These are phyloP conservation scores for Chaetomium olivaceum DNA, from an alignment of 2,329 filamentous ascomycete genomes.

Conservation along the genomic window DNA sequence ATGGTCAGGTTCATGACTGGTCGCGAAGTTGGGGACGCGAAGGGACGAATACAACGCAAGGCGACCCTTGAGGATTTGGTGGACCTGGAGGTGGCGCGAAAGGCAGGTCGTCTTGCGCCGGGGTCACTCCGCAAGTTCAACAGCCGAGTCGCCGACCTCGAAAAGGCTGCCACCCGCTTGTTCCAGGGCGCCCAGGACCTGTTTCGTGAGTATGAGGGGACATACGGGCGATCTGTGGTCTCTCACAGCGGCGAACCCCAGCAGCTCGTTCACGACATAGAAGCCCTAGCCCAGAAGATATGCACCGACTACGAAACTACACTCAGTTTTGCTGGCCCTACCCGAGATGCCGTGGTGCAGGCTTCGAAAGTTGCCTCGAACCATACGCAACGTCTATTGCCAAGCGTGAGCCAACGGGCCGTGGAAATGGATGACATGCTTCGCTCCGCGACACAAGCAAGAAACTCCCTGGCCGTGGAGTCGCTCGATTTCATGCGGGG, in stretches of 20 bases:
- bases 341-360: constrained; percentile 59
- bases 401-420: constrained; percentile 56
- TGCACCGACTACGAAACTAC: constrained; percentile 81
- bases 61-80: constrained; percentile 74
- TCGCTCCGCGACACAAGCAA: constrained; percentile 60
- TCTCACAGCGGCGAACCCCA: constrained; percentile 63
- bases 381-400: constrained; percentile 63
- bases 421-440: constrained; percentile 63
- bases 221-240: constrained; percentile 55
- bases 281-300: constrained; percentile 83
- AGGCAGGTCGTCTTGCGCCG: constrained; percentile 66
- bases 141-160: constrained; percentile 60
- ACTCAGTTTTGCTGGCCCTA: constrained; percentile 64
- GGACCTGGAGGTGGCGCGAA: constrained; percentile 69
- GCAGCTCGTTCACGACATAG: constrained; percentile 78
- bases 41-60: constrained; percentile 47
- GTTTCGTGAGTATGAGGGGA: constrained; percentile 63
- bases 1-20: constrained; percentile 69
- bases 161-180: constrained; percentile 60
- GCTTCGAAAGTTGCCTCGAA: constrained; percentile 64
- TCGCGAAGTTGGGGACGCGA: constrained; percentile 41
- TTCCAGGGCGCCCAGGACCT: constrained; percentile 62
- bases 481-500: constrained; percentile 75
- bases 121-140: constrained; percentile 61
- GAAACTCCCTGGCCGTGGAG: constrained; percentile 66